These are phyloP conservation scores for Anthracocystis setariae DNA, from an alignment of 1,284 basidiomycete species.

Conservation along the genomic window DNA sequence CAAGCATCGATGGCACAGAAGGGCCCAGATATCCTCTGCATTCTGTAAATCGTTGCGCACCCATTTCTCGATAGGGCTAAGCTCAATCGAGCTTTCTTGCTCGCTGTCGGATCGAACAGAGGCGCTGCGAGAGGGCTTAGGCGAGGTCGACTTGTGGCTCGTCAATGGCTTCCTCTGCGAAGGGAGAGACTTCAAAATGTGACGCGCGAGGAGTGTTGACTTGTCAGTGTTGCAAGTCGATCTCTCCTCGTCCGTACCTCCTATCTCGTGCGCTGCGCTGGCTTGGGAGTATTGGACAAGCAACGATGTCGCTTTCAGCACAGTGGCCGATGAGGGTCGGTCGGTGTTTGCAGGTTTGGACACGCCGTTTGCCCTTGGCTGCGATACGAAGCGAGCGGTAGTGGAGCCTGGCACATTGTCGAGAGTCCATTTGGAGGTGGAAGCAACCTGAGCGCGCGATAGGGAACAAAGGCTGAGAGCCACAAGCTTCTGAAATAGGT, in stretches of 20 bases:
- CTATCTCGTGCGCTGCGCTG: not conserved
- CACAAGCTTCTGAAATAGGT: constrained; percentile 29
- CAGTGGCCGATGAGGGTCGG: constrained; percentile 17
- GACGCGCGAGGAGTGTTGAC: constrained; percentile 9
- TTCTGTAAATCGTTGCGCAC: constrained; percentile 9
- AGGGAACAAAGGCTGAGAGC: constrained; percentile 50
- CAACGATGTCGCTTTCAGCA: constrained; percentile 34
- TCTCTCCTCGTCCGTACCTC: not conserved
- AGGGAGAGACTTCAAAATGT: constrained; percentile 27
- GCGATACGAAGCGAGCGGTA: constrained; percentile 14
- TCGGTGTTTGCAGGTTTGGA: constrained; percentile 8
- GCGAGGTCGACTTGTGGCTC: constrained; percentile 4
- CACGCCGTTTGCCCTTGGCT: constrained; percentile 10
- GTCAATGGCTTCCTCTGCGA: constrained; percentile 19
- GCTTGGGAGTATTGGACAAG: constrained; percentile 16
- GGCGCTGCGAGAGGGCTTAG: constrained; percentile 3
- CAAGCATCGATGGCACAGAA: constrained; percentile 24
- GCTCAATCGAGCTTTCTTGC: constrained; percentile 18
- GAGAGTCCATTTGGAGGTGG: constrained; percentile 37
- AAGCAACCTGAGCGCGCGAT: constrained; percentile 15
- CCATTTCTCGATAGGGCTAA: constrained; percentile 32
- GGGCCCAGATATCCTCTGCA: constrained; percentile 43
- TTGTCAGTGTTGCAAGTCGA: not conserved
- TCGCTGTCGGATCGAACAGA: constrained; percentile 11
- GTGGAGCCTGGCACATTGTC: constrained; percentile 29